Evolutionary conservation across 371 early-diverging fungal species (phyloP), one percentile per base, ranked within the genome.

Genomic region (Rhizopus stolonifer): DNA sequence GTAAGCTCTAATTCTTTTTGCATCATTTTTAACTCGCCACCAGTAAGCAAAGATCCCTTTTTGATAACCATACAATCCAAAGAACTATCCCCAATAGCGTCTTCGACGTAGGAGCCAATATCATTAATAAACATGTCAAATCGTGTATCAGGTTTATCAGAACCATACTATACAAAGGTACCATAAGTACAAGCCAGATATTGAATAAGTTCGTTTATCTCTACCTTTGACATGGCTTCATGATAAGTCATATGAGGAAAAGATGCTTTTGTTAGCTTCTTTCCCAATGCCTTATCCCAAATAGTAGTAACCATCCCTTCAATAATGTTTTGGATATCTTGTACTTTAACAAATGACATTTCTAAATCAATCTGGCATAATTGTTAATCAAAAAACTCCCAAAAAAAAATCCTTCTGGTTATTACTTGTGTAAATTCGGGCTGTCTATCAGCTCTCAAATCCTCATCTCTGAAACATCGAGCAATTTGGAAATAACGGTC

Each of bases 401-500:
- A 14, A 26, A 2, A 4, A 8, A 5, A 11, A 36, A 14, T 5
- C 1, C 4, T 4, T 15, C 18, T 54, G 4, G 3, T 13, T 19
- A 47, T 44, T 71, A 86, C 85, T 72, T 94, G 94, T 2, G 95
- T 94, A 51, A 95, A 95, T 61, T 95, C 96, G 4, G 95, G 95
- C 62, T 95, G 96, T 23, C 95, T 81, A 65, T 95, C 95, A 0
- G 92, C 85, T 23, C 94, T 79, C 42, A 90, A 69, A 61, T 92
- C 91, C 51, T 95, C 96, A 57, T 95, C 95, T 49, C 96, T 77
- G 61, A 93, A 95, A 65, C 96, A 95, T n/a, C 88, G 79, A 4
- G 94, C 96, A 49, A 95, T 84, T 66, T 95, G 96, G 64, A 87
- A 95, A 71, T 95, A 95, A 21, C 90, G 82, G 60, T 94, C 94